Evolutionary conservation across 2,329 filamentous ascomycete genomes (phyloP).

Genomic region (Aspergillus vadensis): DNA sequence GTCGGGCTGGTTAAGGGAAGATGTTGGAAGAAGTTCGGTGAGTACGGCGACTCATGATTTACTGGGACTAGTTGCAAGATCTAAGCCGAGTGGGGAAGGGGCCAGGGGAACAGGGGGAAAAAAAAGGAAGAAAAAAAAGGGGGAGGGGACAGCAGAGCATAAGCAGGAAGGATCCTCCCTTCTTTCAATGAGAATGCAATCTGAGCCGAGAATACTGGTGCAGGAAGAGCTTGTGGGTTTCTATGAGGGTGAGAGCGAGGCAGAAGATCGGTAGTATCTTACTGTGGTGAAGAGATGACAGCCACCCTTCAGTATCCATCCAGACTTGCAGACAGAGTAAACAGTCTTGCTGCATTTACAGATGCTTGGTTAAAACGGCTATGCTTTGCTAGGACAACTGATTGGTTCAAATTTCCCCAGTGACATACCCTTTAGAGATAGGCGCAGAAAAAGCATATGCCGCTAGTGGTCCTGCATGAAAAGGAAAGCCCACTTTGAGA

Average conservation of each 20-base stretch:
- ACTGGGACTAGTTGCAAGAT: background rate
- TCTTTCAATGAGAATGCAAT: background rate
- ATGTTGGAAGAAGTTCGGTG: background rate
- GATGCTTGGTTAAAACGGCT: background rate
- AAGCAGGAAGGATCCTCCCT: conserved; percentile 1
- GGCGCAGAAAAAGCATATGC: background rate
- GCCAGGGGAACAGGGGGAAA: background rate
- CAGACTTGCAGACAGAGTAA: background rate
- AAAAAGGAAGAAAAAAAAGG: background rate
- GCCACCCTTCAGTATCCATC: background rate
- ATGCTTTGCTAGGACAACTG: background rate
- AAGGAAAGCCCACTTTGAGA: background rate
- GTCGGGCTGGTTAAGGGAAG: background rate
- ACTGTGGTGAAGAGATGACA: background rate
- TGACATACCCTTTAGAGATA: background rate
- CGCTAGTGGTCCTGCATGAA: background rate
- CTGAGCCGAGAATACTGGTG: background rate
- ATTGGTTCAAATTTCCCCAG: background rate
- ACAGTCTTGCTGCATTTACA: background rate
- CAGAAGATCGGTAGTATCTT: background rate
- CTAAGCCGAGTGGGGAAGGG: conserved; percentile 3
- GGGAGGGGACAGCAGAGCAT: background rate
- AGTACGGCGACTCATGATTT: background rate
- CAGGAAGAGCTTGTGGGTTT: background rate
- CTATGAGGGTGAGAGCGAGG: background rate